These are phyloP conservation scores for Angomonas ambiguus DNA, from an alignment of 208 protist genomes.

Conservation along the genomic window DNA sequence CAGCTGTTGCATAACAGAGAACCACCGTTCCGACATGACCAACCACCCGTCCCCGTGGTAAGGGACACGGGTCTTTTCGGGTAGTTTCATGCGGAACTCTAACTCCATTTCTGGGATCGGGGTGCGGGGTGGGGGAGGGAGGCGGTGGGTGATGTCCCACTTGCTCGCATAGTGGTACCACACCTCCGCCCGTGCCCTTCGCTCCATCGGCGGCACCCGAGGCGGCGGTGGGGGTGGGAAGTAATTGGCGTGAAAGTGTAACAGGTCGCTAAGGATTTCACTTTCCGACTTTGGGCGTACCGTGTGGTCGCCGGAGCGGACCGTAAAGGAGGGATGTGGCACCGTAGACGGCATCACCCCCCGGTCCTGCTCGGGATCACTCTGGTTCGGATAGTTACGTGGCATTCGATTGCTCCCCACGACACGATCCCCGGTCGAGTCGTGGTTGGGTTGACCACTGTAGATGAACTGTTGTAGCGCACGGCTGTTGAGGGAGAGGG, in stretches of 20 bases:
- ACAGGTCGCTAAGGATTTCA: constrained; percentile 62
- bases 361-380: constrained; percentile 23
- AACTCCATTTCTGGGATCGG: constrained; percentile 72
- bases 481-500: constrained; percentile 40
- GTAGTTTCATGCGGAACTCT: constrained; percentile 45
- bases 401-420: constrained; percentile 13
- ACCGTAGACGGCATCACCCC: not conserved
- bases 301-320: not conserved
- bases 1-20: constrained; percentile 44
- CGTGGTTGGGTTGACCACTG: constrained; percentile 38
- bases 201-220: constrained; percentile 33
- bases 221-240: constrained; percentile 72
- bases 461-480: constrained; percentile 39
- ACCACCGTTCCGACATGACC: constrained; percentile 59
- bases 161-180: constrained; percentile 82
- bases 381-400: constrained; percentile 57
- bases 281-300: constrained; percentile 41
- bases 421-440: constrained; percentile 12
- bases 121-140: constrained; percentile 69
- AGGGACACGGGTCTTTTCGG: constrained; percentile 48
- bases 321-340: not conserved
- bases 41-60: constrained; percentile 75
- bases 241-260: constrained; percentile 80
- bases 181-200: constrained; percentile 43
- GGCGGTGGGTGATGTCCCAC: constrained; percentile 78